Conservation (phyloP, 208 protist genomes). For the Naegleria lovaniensis region DNA sequence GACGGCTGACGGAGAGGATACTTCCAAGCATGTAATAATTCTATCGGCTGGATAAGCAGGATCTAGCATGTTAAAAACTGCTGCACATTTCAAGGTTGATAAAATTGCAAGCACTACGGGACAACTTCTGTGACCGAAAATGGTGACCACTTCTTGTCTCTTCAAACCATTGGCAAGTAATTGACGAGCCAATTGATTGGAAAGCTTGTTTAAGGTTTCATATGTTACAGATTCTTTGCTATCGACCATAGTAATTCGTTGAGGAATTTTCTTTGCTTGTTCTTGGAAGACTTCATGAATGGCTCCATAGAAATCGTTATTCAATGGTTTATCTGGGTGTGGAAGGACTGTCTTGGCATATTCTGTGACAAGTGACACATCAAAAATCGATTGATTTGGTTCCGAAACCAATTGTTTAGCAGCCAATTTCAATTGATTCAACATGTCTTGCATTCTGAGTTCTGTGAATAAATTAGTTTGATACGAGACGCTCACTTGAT, state of each 20-base stretch:
- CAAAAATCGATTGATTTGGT: conserved; percentile 29
- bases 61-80: conserved; percentile 55
- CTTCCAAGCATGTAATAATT: conserved; percentile 46
- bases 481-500: neutral
- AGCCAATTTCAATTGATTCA: conserved; percentile 1
- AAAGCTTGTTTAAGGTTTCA: conserved; percentile 29
- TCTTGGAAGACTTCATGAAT: conserved; percentile 44
- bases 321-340: conserved; percentile 39
- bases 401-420: neutral
- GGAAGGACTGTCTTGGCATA: conserved; percentile 38
- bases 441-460: neutral
- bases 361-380: conserved; percentile 41
- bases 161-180: conserved; percentile 40
- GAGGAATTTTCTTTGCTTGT: conserved; percentile 34
- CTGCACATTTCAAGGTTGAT: conserved; percentile 51
- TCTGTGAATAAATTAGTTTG: neutral
- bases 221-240: conserved; percentile 31
- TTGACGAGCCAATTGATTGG: conserved; percentile 41
- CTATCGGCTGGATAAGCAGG: conserved; percentile 50
- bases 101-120: conserved; percentile 53
- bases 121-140: conserved; percentile 53
- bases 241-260: conserved; percentile 26
- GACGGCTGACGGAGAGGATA: conserved; percentile 43
- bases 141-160: conserved; percentile 48
- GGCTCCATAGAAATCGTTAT: conserved; percentile 43